Evolutionary conservation across 2,329 filamentous ascomycete species (phyloP).

Genomic region (Diaporthe australafricana): DNA sequence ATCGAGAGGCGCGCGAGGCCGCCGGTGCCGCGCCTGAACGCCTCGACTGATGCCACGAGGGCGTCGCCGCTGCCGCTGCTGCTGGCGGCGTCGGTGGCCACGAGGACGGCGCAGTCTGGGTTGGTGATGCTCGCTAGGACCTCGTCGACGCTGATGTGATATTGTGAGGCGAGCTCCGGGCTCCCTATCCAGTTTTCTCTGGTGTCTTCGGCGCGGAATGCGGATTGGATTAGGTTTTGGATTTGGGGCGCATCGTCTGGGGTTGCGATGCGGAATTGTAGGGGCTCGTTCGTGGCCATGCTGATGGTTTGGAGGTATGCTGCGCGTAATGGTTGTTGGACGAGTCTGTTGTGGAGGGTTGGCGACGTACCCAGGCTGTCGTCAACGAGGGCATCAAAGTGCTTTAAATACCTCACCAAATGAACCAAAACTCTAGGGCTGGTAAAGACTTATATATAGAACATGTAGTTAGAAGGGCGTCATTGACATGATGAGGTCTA

Average conservation of each 20-base stretch:
- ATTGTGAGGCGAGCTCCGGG: constrained; percentile 39
- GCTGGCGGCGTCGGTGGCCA: constrained; percentile 41
- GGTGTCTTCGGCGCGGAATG: constrained; percentile 53
- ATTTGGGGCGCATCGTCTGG: constrained; percentile 49
- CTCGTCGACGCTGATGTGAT: constrained; percentile 41
- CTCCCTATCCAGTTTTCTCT: constrained; percentile 8
- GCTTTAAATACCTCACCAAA: not conserved
- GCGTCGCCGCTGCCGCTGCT: constrained; percentile 26
- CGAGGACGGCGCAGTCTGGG: constrained; percentile 45
- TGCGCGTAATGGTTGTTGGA: not conserved
- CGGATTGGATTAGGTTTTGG: constrained; percentile 51
- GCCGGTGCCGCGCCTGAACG: constrained; percentile 40
- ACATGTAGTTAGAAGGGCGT: not conserved
- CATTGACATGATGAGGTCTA: not conserved
- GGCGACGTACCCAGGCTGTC: not conserved
- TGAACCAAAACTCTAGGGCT: not conserved
- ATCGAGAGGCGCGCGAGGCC: constrained; percentile 45
- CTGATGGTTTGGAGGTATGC: constrained; percentile 33
- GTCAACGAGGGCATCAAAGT: not conserved
- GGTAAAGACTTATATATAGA: not conserved
- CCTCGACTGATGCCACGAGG: constrained; percentile 46
- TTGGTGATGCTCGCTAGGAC: constrained; percentile 44
- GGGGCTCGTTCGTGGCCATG: constrained; percentile 36
- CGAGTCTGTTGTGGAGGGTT: too few relatives aligned
- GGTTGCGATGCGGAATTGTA: constrained; percentile 53